Evolutionary conservation across 305 asterid genomes (phyloP).

Genomic region (Solanum hybrid): DNA sequence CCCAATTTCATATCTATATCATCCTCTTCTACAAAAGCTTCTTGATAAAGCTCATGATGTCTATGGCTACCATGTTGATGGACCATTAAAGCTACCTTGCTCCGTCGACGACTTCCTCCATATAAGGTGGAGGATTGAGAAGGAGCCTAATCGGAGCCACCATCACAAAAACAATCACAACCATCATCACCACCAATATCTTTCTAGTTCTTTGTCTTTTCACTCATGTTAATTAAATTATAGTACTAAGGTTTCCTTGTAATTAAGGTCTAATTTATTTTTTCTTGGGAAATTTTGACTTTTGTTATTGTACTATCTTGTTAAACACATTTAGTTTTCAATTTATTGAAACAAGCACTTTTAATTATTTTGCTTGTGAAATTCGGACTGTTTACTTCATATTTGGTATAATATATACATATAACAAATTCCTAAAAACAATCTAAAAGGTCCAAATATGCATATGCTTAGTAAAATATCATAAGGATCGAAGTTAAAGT

Average conservation of each 20-base stretch:
- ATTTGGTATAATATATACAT: not conserved
- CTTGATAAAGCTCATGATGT: conserved; percentile 28
- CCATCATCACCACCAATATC: not conserved
- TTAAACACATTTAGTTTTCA: not conserved
- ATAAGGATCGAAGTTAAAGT: not conserved
- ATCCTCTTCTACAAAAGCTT: conserved; percentile 16
- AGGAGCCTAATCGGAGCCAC: not conserved
- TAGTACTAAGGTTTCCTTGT: not conserved
- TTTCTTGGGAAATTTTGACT: not conserved
- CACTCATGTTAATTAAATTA: conserved; percentile 13
- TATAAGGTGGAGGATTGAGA: conserved; percentile 20
- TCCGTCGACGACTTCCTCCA: conserved; percentile 27
- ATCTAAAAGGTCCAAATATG: not conserved
- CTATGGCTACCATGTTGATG: conserved; percentile 20
- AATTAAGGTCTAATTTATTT: not conserved
- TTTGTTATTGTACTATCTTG: not conserved
- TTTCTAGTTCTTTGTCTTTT: conserved; percentile 14
- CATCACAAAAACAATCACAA: not conserved
- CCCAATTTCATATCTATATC: conserved; percentile 22
- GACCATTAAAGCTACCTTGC: conserved; percentile 28
- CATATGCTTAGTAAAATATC: not conserved
- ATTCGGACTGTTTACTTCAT: not conserved
- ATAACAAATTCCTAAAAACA: not conserved
- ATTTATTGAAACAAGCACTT: not conserved
- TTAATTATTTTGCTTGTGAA: not conserved